These are phyloP conservation scores for Penicillium pancosmium DNA, from an alignment of 495 filamentous ascomycete species.

Conservation along the genomic window DNA sequence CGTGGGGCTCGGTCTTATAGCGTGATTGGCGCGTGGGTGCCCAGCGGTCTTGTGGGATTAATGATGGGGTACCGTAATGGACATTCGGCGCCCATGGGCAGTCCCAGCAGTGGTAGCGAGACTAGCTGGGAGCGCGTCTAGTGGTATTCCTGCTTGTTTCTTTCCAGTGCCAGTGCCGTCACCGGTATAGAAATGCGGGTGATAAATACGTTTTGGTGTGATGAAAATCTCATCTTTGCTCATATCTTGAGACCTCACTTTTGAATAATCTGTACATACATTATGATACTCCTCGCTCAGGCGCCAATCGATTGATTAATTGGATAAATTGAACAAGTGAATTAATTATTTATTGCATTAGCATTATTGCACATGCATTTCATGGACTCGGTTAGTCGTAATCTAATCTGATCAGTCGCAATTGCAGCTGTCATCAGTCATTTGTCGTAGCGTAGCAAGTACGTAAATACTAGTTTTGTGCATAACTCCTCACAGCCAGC, in stretches of 20 bases:
- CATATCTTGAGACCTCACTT: not conserved
- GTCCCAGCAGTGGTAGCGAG: constrained; percentile 40
- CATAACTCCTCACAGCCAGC: constrained; percentile 1
- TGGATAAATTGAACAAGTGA: not conserved
- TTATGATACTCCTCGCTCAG: constrained; percentile 28
- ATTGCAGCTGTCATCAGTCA: not conserved
- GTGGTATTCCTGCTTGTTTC: not conserved
- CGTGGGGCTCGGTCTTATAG: constrained; percentile 80
- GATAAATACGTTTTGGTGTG: too few species aligned
- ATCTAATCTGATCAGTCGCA: not conserved
- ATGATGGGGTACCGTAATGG: constrained; percentile 78
- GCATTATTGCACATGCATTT: constrained; percentile 14
- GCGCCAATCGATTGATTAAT: constrained; percentile 9
- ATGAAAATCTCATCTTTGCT: not conserved
- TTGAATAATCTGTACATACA: constrained; percentile 20
- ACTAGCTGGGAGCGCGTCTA: constrained; percentile 43
- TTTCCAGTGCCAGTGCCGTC: too few species aligned
- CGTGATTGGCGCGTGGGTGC: constrained; percentile 84
- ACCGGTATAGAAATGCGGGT: too few species aligned
- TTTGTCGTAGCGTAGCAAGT: too few species aligned
- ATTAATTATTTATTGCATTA: constrained; percentile 4
- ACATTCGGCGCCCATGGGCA: constrained; percentile 17
- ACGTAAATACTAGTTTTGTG: not conserved
- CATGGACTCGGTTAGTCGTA: constrained; percentile 5
- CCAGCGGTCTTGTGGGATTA: constrained; percentile 75